Base-by-base conservation (phyloP, 768 basidiomycete genomes). In the Boletus eberwhitei region DNA sequence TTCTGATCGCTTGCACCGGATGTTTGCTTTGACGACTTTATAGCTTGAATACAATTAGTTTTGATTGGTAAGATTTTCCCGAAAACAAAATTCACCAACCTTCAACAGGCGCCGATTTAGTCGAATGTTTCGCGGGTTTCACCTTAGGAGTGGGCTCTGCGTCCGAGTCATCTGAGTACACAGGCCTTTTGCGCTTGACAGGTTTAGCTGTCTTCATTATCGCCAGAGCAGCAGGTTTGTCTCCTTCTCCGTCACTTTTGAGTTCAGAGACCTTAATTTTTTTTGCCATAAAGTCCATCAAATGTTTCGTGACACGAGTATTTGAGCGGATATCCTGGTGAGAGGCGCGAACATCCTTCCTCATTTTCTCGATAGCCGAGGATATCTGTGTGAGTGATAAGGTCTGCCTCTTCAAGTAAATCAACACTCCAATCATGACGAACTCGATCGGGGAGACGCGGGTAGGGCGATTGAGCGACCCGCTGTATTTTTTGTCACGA, bases 361-460 rank as follows among this genome's bases (percentile, higher is more conserved):
- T 71, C 69, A 79, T 70, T 55, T 69, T 66, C 35, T 62, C 64
- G 44, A 81, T 69, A 0, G 77, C 77, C 16, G 73, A 71, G 9
- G 76, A 73, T 34, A 81, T 69, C 51, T 81, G 78, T 2, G 65
- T 64, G 31, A 76, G 65, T 0, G 74, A 73, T 7, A 75, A 48
- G 4, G 48, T 60, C 38, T 62, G 38, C 36, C 71, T 65, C 57
- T 74, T 68, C 38, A 73, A 50, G 50, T 70, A 66, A 19, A 83
- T 73, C 57, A 81, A 62, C 52, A 75, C 70, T 19, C 67, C 72
- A 0, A 74, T 67, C 72, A 77, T 75, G 52, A 81, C 73, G 58
- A 79, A 77, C 53, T 78, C 77, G 38, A 75, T 71, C 1, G 78
- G 74, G 9, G 76, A 70, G 5, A 79, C 69, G 24, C 73, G 72